phyloP scores from a whole-genome alignment of 305 asterid genomes.

The Solanum hybrid region DNA sequence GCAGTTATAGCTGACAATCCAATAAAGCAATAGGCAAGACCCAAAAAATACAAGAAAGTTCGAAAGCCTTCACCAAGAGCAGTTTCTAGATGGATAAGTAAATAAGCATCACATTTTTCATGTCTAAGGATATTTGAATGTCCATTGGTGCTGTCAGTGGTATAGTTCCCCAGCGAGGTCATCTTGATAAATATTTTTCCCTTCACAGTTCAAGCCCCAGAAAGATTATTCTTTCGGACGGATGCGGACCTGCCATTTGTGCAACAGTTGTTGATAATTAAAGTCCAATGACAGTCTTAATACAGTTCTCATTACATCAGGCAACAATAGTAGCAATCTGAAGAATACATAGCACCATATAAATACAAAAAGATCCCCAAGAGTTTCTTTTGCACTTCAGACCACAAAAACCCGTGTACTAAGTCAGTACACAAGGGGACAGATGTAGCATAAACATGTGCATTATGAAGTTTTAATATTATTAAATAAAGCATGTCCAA shows the following conservation, averaged over 20 bases:
- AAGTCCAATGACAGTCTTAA: neutral
- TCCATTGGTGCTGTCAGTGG: constrained; percentile 17
- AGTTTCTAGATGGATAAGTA: constrained; percentile 40
- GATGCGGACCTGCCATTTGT: neutral
- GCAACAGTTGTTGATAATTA: neutral
- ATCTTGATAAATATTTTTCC: constrained; percentile 19
- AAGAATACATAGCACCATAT: neutral
- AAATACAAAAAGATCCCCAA: neutral
- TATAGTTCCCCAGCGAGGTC: constrained; percentile 25
- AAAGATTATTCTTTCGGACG: neutral
- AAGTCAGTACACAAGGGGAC: neutral
- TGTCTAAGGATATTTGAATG: constrained; percentile 21
- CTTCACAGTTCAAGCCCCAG: neutral
- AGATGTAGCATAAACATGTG: neutral
- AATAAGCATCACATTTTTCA: constrained; percentile 41
- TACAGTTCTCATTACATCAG: neutral
- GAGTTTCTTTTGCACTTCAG: neutral
- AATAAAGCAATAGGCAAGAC: constrained; percentile 69
- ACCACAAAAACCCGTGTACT: neutral
- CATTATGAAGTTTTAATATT: neutral
- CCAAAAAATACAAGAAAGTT: constrained; percentile 46
- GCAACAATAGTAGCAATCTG: neutral
- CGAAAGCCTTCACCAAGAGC: constrained; percentile 43
- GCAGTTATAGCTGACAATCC: constrained; percentile 86
- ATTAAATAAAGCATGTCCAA: neutral